A percentile compares a stretch with the other conserved stretches of the same genome.
These are phyloP conservation scores for Melanomma pulvis-pyrius DNA, from an alignment of 495 filamentous ascomycete genomes.

Conservation along the genomic window DNA sequence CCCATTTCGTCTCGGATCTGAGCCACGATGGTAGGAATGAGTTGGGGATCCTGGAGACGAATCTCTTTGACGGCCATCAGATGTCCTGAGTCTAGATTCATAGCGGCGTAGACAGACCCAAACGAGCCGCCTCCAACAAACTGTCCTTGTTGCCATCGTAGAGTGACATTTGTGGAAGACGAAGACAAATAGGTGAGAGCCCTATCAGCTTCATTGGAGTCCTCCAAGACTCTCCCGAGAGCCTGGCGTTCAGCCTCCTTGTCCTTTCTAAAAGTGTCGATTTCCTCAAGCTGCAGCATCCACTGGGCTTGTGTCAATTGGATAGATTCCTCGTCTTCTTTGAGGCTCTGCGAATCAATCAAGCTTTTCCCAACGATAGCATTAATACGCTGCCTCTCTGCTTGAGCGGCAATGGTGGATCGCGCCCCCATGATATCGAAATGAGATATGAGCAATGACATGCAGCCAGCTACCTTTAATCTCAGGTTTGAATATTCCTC, in stretches of 20 bases:
- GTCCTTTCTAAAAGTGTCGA: slow-evolving; percentile 77
- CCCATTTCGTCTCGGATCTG: slow-evolving; percentile 98
- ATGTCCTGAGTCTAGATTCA: slow-evolving; percentile 93
- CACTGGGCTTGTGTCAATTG: slow-evolving; percentile 73
- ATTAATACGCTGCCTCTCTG: slow-evolving; percentile 83
- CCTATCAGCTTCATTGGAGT: slow-evolving; percentile 90
- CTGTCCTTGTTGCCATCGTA: slow-evolving; percentile 97
- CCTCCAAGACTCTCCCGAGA: slow-evolving; percentile 86
- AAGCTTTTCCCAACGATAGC: slow-evolving; percentile 71
- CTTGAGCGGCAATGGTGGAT: slow-evolving; percentile 87
- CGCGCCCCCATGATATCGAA: slow-evolving; percentile 99
- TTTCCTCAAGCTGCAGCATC: slow-evolving; percentile 65
- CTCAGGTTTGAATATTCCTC: slow-evolving; percentile 80
- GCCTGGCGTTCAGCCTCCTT: slow-evolving; percentile 86
- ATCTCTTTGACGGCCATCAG: slow-evolving; percentile 99
- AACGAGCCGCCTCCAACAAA: slow-evolving; percentile 97
- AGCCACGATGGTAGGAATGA: slow-evolving; percentile 88
- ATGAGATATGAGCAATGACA: slow-evolving; percentile 96
- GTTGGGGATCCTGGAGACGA: slow-evolving; percentile 90
- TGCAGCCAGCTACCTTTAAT: slow-evolving; percentile 91
- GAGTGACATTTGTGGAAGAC: slow-evolving; percentile 87
- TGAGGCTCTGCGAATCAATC: slow-evolving; percentile 73
- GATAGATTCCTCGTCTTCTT: slow-evolving; percentile 83
- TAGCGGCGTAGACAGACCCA: slow-evolving; percentile 93
- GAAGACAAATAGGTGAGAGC: slow-evolving; percentile 92